Base-by-base conservation (phyloP, 495 filamentous ascomycete genomes). In the Penicillium paxilli region DNA sequence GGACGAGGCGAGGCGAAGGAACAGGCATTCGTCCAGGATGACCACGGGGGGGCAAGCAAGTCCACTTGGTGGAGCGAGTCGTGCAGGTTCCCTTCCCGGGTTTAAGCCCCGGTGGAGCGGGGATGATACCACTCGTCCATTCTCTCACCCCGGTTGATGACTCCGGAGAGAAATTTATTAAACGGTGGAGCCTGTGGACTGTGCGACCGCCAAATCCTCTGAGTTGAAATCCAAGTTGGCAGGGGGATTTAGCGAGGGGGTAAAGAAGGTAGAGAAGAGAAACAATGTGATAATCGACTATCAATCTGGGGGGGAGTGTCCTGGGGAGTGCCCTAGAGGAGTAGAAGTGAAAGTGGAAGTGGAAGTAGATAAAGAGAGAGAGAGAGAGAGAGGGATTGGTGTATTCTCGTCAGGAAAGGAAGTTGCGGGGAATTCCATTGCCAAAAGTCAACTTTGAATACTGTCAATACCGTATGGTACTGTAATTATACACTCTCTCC, bases 41-140 rank as follows among this genome's bases (percentile, higher is more conserved):
- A 6, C 16, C 35, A 38, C 35, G 25, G 21, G 26, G 25, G 21
- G 26, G 21, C 9, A 12, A 45, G 17, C 16, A 52, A 55, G n/a
- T 40, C 44, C 17, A 17, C 17, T 4, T 11, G 51, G 44, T 48
- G 41, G 41, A 33, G 52, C 25, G 24, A 57, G 54, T 58, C 61
- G 54, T 60, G 59, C 51, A 62, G 48, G 20, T 59, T 62, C 55
- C 59, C 62, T 62, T 46, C 44, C 53, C 40, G 50, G 60, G 60
- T 46, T 54, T 46, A 51, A 55, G 32, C 23, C 44, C 35, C 23
- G 30, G 55, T 37, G 47, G 50, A 49, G 58, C 28, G 26, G 53
- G 40, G 47, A 30, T 17, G 45, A 8, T 25, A n/a, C 45, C 16
- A 23, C 42, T 26, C 20, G 42, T n/a, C 42, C 7, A 26, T 10